phyloP scores from a whole-genome alignment of 306 rosid species.

The Hippophae rhamnoides region DNA sequence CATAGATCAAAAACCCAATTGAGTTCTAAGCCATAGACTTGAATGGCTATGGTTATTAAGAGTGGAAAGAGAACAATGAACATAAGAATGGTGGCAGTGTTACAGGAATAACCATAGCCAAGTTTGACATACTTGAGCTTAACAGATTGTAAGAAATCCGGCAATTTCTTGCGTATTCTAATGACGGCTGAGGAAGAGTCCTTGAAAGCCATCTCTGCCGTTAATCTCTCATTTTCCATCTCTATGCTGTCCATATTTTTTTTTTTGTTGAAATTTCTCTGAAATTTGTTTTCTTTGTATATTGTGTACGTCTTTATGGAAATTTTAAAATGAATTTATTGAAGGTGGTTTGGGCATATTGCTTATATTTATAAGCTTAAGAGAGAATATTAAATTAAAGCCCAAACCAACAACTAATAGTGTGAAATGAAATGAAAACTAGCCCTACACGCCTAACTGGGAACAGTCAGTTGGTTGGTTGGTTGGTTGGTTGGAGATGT shows the following conservation, averaged over 20 bases:
- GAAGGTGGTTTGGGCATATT: background rate
- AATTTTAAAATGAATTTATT: too few relatives aligned
- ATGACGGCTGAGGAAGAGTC: conserved; percentile 75
- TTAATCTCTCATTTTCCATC: conserved; percentile 75
- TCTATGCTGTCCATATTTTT: conserved; percentile 40
- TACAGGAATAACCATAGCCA: conserved; percentile 73
- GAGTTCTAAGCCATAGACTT: conserved; percentile 44
- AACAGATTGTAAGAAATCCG: conserved; percentile 66
- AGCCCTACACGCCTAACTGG: conserved; percentile 10
- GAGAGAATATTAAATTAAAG: conserved; percentile 2
- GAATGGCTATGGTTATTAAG: conserved; percentile 25
- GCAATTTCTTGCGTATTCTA: conserved; percentile 60
- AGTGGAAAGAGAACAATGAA: conserved; percentile 36
- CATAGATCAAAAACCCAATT: conserved; percentile 28
- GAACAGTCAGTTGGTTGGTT: conserved; percentile 9
- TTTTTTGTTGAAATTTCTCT: background rate
- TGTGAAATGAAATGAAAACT: background rate
- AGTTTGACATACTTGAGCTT: conserved; percentile 80
- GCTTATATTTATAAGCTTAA: background rate
- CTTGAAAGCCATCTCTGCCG: conserved; percentile 79
- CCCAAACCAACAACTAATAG: conserved; percentile 8
- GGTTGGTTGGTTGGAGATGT: background rate
- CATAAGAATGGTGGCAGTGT: conserved; percentile 46
- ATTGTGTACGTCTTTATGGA: too few relatives aligned
- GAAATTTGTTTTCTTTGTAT: too few relatives aligned